Percentiles rank a stretch among this genome's conserved stretches.
These are phyloP conservation scores for Nicotiana sylvestris DNA, from an alignment of 257 asterid species.

Conservation along the genomic window DNA sequence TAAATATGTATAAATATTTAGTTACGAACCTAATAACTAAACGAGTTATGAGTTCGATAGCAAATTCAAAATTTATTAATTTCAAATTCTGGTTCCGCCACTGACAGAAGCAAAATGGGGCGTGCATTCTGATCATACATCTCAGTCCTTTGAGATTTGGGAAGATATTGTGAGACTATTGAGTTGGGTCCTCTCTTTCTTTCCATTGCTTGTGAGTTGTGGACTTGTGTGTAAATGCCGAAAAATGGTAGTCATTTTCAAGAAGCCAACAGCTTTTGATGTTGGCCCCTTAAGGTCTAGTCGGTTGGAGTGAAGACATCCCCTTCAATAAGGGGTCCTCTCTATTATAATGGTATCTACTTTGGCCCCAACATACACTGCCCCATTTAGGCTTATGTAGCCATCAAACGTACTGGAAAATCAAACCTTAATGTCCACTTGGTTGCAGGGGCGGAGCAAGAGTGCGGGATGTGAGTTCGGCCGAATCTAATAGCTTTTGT, in stretches of 20 bases:
- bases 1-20: too few species aligned
- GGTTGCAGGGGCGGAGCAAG: too few species aligned
- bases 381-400: neutral
- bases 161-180: constrained; percentile 23
- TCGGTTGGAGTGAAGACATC: constrained; percentile 33
- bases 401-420: neutral
- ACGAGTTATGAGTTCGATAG: too few species aligned
- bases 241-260: constrained; percentile 28
- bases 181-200: constrained; percentile 7
- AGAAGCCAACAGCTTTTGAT: constrained; percentile 20
- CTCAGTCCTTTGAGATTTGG: constrained; percentile 22
- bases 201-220: constrained; percentile 16
- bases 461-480: too few species aligned
- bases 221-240: neutral
- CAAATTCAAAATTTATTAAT: too few species aligned
- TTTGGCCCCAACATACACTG: constrained; percentile 8
- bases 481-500: too few species aligned
- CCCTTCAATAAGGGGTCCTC: neutral
- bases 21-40: too few species aligned
- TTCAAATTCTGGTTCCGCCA: too few species aligned
- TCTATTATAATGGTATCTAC: neutral
- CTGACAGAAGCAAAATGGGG: neutral
- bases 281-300: constrained; percentile 22
- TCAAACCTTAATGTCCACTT: too few species aligned
- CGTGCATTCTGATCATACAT: constrained; percentile 6